Percentiles rank a stretch among this genome's conserved stretches.
phyloP scores from a whole-genome alignment of 179 eudicot genomes.

The Pouteria campechiana region DNA sequence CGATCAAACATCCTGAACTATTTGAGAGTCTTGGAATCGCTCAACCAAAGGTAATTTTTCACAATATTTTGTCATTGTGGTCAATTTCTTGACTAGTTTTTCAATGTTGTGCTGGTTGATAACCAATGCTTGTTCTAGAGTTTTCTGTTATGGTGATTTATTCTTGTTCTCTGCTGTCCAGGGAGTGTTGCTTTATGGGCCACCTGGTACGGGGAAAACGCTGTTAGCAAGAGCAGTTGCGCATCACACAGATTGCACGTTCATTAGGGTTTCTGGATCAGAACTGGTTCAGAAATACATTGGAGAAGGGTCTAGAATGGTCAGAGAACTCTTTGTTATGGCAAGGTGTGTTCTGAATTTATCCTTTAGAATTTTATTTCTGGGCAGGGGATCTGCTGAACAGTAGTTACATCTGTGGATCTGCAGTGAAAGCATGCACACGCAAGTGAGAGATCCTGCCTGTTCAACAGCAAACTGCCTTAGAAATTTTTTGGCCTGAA shows the following conservation, averaged over 20 bases:
- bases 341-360: constrained; percentile 70
- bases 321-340: constrained; percentile 90
- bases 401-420: too few species aligned
- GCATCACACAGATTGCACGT: constrained; percentile 80
- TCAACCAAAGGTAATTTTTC: constrained; percentile 70
- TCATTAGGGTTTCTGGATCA: constrained; percentile 82
- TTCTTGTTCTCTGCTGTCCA: constrained; percentile 1
- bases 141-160: background rate
- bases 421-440: too few species aligned
- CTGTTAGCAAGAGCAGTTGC: constrained; percentile 89
- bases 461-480: too few species aligned
- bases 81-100: too few species aligned
- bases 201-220: constrained; percentile 90
- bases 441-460: too few species aligned
- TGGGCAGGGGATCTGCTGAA: too few species aligned
- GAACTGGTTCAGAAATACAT: constrained; percentile 92
- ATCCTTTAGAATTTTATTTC: too few species aligned
- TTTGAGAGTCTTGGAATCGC: constrained; percentile 94
- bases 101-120: too few species aligned
- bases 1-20: constrained; percentile 84
- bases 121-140: too few species aligned
- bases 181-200: constrained; percentile 91
- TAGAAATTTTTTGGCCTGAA: too few species aligned
- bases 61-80: background rate
- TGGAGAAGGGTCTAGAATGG: constrained; percentile 95